Base-by-base conservation (phyloP, 2,329 filamentous ascomycete genomes). In the Claviceps humidiphila region DNA sequence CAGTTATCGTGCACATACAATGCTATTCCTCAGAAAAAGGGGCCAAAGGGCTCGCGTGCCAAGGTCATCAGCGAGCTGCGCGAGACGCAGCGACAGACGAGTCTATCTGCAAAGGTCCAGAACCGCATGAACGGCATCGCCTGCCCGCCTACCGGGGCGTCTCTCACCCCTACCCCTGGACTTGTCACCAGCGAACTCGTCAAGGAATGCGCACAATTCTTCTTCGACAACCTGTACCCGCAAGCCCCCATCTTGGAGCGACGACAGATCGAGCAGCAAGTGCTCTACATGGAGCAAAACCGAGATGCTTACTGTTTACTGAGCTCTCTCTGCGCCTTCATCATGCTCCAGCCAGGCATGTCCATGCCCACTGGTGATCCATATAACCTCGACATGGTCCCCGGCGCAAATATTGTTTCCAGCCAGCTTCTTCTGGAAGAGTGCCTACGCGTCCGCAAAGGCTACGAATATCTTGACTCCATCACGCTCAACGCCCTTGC, bases 21-120 rank as follows among this genome's bases (percentile, higher is more conserved):
- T 69, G 81, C 82, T 38, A 80, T 87, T 39, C 83, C 83, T 1
- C 84, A 85, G 68, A 87, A 87, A 70, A 87, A 87, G 65, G 84
- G 84, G 1, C 84, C 84, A 44, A 87, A 87, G 67, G 84, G 84
- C 57, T 85, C 81, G 37, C 73, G 83, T 55, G 85, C 85, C 49
- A 88, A 87, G 66, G 82, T 88, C 54, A 85, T 88, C 65, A 86
- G 82, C 61, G 83, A 87, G 62, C 66, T 88, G 55, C 77, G 84
- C 58, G 81, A 84, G 61, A 84, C 74, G 0, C 83, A 87, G 61
- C 77, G 81, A 58, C 79, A 83, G 63, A 81, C 79, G 17, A 82
- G 78, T 54, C 74, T 84, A 22, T 77, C 78, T 0, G 75, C 75
- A 57, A 81, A 79, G 63, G 74, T 82, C 16, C 78, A 82, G 58